Evolutionary conservation across 78 protist genomes (phyloP).

Genomic region (Dictyostelium discoideum): dicty_2.7 NC_007090.3:1634501-1635000

Average conservation of each 20-base stretch:
- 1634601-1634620: no score
- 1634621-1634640: no score
- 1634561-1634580: no score
- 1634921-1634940: background rate
- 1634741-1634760: no score
- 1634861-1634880: conserved; percentile 21
- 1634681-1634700: background rate
- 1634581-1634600: no score
- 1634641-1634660: no score
- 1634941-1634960: no score
- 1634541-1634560: no score
- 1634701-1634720: background rate
- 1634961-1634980: background rate
- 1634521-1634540: no score
- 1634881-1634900: background rate
- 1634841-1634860: conserved; percentile 76
- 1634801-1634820: background rate
- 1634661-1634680: background rate
- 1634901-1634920: no score
- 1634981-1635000: background rate
- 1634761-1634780: no score
- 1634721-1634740: no score
- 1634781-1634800: background rate
- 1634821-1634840: conserved; percentile 31
- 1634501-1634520: background rate